Base-by-base conservation (phyloP, 2,329 filamentous ascomycete genomes). In the Botrytis pseudocinerea region DNA sequence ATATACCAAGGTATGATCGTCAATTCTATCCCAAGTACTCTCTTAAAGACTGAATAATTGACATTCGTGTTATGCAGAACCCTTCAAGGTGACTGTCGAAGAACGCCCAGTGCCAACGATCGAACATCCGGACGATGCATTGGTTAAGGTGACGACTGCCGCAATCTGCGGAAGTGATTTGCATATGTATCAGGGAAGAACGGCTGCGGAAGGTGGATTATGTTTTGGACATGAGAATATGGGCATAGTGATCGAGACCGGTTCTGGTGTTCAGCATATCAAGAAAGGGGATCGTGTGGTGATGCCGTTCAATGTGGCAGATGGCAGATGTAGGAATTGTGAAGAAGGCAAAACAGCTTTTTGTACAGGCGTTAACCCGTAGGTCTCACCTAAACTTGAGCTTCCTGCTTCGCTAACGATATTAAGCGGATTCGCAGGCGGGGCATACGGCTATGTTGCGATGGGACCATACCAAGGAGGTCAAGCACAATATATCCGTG, bases 251-350 rank as follows among this genome's bases (percentile, higher is more conserved):
- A 87, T 90, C 48, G 88, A 92, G 75, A 84, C 87, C 62, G 94
- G 94, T 0, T 83, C 86, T 25, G 86, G 84, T 3, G 93, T 97
- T 63, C 90, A 88, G 78, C 88, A 86, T 0, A 85, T 97, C 76
- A 84, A 89, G 75, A 85, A 91, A 70, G 94, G 94, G 8, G 94
- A 97, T 81, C 89, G 89, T 78, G 86, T 97, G 46, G 93, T 97
- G 32, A 88, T 91, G 38, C 93, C 95, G 0, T 97, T 97, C 82
- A 97, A 94, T 38, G 86, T 88, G 46, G 94, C 91, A 25, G 95
- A 93, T 89, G 92, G 84, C 74, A 87, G 82, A 48, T 97, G 94
- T 83, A 97, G 95, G 83, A 97, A 96, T 84, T 97, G 95, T 85
- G 88, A 88, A 73, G 88, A 89, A 75, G 91, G 91, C 20, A 91